phyloP scores from a whole-genome alignment of 768 basidiomycete species.

The Termitomyces sp. region DNA sequence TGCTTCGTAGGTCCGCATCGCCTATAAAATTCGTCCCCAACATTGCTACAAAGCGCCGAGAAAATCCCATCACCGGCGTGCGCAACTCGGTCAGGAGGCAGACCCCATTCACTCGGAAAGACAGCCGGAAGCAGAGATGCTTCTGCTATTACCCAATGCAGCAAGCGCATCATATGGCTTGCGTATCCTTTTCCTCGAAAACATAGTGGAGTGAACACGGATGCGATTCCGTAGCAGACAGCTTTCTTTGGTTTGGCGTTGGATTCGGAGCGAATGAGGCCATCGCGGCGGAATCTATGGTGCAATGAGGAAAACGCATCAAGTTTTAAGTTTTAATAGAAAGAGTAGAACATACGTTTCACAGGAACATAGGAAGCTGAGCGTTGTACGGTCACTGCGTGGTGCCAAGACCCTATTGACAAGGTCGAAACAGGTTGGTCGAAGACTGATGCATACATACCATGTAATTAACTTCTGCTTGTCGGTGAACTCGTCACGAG shows the following conservation, averaged over 20 bases:
- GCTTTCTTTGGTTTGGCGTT: constrained; percentile 22
- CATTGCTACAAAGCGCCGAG: constrained; percentile 50
- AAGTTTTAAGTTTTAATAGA: neutral
- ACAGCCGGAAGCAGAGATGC: constrained; percentile 15
- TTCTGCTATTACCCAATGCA: constrained; percentile 51
- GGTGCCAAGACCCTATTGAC: constrained; percentile 51
- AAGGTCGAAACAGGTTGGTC: neutral
- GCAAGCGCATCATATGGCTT: constrained; percentile 56
- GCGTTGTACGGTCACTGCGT: constrained; percentile 39
- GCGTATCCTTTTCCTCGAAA: constrained; percentile 55
- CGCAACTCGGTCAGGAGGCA: constrained; percentile 31
- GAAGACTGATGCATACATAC: neutral
- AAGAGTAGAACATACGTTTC: constrained; percentile 44
- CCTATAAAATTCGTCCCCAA: constrained; percentile 43
- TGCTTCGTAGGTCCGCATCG: constrained; percentile 29
- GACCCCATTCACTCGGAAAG: constrained; percentile 37
- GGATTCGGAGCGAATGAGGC: constrained; percentile 20
- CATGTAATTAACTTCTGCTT: constrained; percentile 27
- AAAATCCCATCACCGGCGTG: constrained; percentile 36
- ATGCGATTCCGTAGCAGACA: constrained; percentile 47
- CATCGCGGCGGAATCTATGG: constrained; percentile 25
- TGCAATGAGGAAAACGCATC: neutral
- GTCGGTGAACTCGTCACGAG: constrained; percentile 35
- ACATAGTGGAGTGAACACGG: constrained; percentile 47
- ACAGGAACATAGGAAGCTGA: constrained; percentile 56